phyloP scores from a whole-genome alignment of 768 basidiomycete genomes.

The Trametes cingulata region DNA sequence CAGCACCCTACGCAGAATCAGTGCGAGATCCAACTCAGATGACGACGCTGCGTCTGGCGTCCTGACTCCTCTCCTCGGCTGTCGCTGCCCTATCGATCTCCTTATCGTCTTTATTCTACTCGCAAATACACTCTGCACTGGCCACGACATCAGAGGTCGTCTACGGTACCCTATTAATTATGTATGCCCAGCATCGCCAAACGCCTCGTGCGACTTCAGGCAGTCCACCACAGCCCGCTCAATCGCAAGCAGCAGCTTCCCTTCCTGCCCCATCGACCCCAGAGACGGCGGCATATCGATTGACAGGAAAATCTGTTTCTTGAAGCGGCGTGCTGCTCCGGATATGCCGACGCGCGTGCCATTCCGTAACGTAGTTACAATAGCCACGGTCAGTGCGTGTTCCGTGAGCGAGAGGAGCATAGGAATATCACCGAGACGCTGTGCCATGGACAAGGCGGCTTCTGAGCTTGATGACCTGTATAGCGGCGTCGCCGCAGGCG shows the following conservation, averaged over 20 bases:
- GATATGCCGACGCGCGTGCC: constrained; percentile 4
- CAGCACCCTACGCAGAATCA: no score
- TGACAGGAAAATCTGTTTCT: constrained; percentile 71
- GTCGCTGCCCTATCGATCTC: constrained; percentile 7
- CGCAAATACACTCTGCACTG: background rate
- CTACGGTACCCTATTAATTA: background rate
- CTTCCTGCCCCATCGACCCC: constrained; percentile 48
- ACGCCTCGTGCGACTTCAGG: constrained; percentile 36
- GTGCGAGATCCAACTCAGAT: constrained; percentile 18
- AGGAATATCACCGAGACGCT: constrained; percentile 65
- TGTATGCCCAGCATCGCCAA: background rate
- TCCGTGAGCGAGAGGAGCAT: constrained; percentile 9
- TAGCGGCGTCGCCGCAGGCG: constrained; percentile 58
- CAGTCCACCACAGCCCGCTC: constrained; percentile 61
- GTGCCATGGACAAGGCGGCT: constrained; percentile 70
- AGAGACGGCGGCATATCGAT: constrained; percentile 52
- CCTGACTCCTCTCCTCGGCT: background rate
- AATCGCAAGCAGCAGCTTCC: constrained; percentile 50
- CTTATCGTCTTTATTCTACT: background rate
- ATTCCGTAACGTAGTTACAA: constrained; percentile 12
- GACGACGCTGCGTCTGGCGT: background rate
- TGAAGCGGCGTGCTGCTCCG: constrained; percentile 58
- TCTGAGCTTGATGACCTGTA: constrained; percentile 65
- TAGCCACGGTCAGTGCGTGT: constrained; percentile 21
- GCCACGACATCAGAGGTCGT: background rate